Base-by-base conservation (phyloP, 495 filamentous ascomycete species). In the Aspergillus heteromorphus region DNA sequence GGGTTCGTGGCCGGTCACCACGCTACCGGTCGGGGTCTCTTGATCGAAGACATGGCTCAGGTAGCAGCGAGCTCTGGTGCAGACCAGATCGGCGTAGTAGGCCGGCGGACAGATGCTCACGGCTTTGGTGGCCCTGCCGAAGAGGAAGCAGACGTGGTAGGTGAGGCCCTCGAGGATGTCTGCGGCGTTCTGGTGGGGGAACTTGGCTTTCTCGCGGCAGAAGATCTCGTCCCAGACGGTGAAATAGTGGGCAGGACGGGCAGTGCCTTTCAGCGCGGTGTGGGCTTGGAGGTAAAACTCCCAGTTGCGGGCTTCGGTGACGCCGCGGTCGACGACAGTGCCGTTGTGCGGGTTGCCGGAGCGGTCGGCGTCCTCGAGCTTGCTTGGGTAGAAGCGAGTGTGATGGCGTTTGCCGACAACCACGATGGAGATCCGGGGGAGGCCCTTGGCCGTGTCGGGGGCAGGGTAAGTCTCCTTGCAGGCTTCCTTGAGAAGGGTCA, bases 271-370 rank as follows among this genome's bases (percentile, higher is more conserved):
- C 20, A 97, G 76, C 0, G 87, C 87, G 11, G 78, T 75, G 65
- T 96, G 92, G 0, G 92, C 86, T 55, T 92, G 86, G 11, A 97
- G 70, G 74, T 81, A 97, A 68, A 95, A 96, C 58, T 96, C 91
- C 77, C 84, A 92, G 55, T 79, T 74, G n/a, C 79, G 76, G 38
- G 82, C 81, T 54, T 85, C 85, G 9, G 88, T 95, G 29, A 95
- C 79, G 13, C 88, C 86, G 43, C 89, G 83, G 68, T 97, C 92
- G 14, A 96, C 90, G 4, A 96, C 80, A 2, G 91, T 96, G 8
- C 92, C 92, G 36, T 82, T 83, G 31, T 73, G 65, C 2, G 85
- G 79, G 55, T 95, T 97, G 6, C 78, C 75, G 6, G 77, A 81
- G 1, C 62, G 73, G n/a, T 72, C 66, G 14, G 85, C 80, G 0